Evolutionary conservation across 441 rosid genomes (phyloP).

Genomic region (Raphanus hybrid): DNA sequence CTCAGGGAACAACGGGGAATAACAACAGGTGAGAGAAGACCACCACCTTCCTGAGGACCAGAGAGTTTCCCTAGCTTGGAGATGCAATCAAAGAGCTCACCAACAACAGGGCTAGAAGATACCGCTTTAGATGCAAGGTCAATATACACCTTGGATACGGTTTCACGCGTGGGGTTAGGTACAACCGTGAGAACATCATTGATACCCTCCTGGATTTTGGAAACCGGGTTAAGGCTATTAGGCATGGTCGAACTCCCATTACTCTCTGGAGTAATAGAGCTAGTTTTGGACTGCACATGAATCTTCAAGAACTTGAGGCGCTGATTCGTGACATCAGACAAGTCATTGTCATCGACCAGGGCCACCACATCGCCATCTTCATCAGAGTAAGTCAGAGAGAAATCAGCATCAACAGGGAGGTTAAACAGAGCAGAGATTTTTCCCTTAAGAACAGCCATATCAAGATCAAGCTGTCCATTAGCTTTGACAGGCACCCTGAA

Average conservation of each 20-base stretch:
- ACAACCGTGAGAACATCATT: constrained; percentile 59
- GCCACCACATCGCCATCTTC: constrained; percentile 97
- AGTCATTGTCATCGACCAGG: constrained; percentile 77
- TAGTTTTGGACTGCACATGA: constrained; percentile 50
- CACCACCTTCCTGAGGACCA: constrained; percentile 15
- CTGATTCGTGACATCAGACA: constrained; percentile 73
- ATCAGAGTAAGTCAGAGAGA: constrained; percentile 74
- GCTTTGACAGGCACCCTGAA: constrained; percentile 62
- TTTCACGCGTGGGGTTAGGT: constrained; percentile 63
- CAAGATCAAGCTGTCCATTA: constrained; percentile 68
- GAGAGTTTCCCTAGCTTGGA: constrained; percentile 54
- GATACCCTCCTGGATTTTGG: constrained; percentile 46
- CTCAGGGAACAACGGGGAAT: constrained; percentile 27
- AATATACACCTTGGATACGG: constrained; percentile 53
- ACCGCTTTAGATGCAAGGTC: constrained; percentile 64
- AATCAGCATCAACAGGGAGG: constrained; percentile 58
- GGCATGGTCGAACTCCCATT: constrained; percentile 54
- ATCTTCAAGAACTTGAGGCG: constrained; percentile 73
- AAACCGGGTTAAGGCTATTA: constrained; percentile 41
- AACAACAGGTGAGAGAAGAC: constrained; percentile 27
- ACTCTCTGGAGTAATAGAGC: constrained; percentile 49
- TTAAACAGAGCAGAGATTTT: constrained; percentile 66
- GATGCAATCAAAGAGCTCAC: constrained; percentile 55
- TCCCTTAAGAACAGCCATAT: constrained; percentile 60
- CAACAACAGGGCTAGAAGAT: constrained; percentile 47